These are phyloP conservation scores for Clarireedia monteithiana DNA, from an alignment of 2,329 filamentous ascomycete species.

Conservation along the genomic window DNA sequence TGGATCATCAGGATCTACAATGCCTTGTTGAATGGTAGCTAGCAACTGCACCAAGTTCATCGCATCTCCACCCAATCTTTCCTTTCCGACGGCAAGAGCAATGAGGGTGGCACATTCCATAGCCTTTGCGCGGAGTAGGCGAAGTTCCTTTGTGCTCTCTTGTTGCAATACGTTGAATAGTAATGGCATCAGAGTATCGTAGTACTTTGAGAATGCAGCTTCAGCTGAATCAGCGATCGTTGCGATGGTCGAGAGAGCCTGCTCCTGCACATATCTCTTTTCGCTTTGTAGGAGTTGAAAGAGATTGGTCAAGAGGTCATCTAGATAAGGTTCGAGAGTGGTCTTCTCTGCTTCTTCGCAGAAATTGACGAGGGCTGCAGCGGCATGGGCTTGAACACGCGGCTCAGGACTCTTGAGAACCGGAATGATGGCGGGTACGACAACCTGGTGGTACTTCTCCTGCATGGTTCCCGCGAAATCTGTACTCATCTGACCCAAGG, in stretches of 20 bases:
- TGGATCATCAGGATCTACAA: constrained; percentile 86
- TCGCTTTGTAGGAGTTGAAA: constrained; percentile 83
- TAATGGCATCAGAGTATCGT: constrained; percentile 90
- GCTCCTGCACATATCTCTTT: constrained; percentile 95
- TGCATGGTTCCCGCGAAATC: constrained; percentile 99
- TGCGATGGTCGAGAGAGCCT: constrained; percentile 93
- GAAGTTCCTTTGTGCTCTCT: constrained; percentile 89
- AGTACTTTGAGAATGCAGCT: constrained; percentile 89
- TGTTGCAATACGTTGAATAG: constrained; percentile 82
- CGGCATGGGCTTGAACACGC: constrained; percentile 92
- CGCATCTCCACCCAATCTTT: constrained; percentile 82
- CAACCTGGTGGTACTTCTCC: constrained; percentile 81
- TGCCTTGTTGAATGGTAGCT: constrained; percentile 76
- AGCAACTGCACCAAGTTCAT: constrained; percentile 81
- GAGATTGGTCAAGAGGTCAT: constrained; percentile 75
- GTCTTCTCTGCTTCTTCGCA: constrained; percentile 96
- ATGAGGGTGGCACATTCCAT: constrained; percentile 99
- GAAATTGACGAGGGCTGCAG: constrained; percentile 97
- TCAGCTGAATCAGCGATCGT: constrained; percentile 98
- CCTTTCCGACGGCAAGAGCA: constrained; percentile 87
- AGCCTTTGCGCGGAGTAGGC: constrained; percentile 86
- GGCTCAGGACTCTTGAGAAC: constrained; percentile 85
- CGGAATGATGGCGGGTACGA: constrained; percentile 86
- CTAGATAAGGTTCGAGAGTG: constrained; percentile 86
- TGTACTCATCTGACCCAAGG: constrained; percentile 98